Base-by-base conservation (phyloP, 257 asterid genomes). In the Plantago elongata region DNA sequence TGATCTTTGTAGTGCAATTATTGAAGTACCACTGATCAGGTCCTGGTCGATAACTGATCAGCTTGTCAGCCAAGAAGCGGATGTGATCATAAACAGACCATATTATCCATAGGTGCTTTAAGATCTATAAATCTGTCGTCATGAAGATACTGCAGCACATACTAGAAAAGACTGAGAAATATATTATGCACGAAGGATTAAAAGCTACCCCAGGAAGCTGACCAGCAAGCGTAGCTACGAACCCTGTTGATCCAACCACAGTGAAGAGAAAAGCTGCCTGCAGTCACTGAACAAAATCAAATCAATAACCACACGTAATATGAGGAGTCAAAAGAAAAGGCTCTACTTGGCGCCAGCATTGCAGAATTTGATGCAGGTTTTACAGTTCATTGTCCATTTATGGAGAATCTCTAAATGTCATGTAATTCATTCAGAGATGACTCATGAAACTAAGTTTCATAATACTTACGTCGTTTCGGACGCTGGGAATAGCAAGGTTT, bases 251-350 rank as follows among this genome's bases (percentile, higher is more conserved):
- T 71, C 99, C 99, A 42, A 92, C 97, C 76, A 92, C 99, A 0
- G 99, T 86, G 74, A 84, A 86, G 72, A 92, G 91, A 73, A 89
- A 92, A 65, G 99, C 99, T 64, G 97, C 97, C 99, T 92, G 94
- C 83, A 81, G 38, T 82, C 84, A 81, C 91, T 86, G 90, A 81
- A 75, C 63, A 72, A 72, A 75, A 75, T 88, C 86, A 83, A 83
- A 80, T 83, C 80, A 81, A 83, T 69, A 69, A 69, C 72, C 65
- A 74, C 42, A 34, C 15, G 45, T 15, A 64, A 56, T 61, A 40
- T 13, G 48, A 38, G 17, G 15, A 40, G 15, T 9, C 62, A 22
- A 49, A 50, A 60, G 11, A 11, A 9, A 63, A 67, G 1, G 42
- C 12, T 11, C 17, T 34, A 7, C 40, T 34, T 34, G 4, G 8